Evolutionary conservation across 2,329 filamentous ascomycete genomes (phyloP).

Genomic region (Bisporella sp.): DNA sequence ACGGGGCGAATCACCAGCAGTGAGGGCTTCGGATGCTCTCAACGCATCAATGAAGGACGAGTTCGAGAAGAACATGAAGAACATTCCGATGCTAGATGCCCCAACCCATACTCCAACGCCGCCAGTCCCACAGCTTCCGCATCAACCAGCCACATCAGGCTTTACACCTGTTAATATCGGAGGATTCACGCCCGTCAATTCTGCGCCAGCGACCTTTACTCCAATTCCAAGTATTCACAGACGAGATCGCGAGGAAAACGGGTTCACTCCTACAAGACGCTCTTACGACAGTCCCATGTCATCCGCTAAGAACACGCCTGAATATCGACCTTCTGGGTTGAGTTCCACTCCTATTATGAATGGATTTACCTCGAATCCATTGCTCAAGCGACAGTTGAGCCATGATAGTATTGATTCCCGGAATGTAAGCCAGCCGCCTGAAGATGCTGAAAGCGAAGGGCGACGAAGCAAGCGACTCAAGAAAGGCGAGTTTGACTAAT

Average conservation of each 20-base stretch:
- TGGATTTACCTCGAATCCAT: slow-evolving; percentile 42
- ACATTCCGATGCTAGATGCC: slow-evolving; percentile 26
- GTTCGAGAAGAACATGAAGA: slow-evolving; percentile 26
- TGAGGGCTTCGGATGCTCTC: slow-evolving; percentile 47
- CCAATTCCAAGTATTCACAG: slow-evolving; percentile 43
- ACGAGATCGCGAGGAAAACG: slow-evolving; percentile 42
- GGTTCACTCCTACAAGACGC: slow-evolving; percentile 43
- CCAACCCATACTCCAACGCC: slow-evolving; percentile 20
- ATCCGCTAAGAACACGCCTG: slow-evolving; percentile 58
- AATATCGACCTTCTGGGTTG: slow-evolving; percentile 49
- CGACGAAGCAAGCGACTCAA: slow-evolving; percentile 89
- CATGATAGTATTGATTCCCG: slow-evolving; percentile 37
- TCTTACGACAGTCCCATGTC: slow-evolving; percentile 56
- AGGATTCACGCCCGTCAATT: slow-evolving; percentile 62
- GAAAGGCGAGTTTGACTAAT: slow-evolving; percentile 53
- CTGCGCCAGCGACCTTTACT: slow-evolving; percentile 44
- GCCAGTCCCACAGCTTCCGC: slow-evolving; percentile 10
- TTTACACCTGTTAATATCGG: slow-evolving; percentile 38
- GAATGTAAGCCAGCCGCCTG: slow-evolving; percentile 22
- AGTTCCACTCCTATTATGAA: slow-evolving; percentile 45
- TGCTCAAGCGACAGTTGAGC: slow-evolving; percentile 70
- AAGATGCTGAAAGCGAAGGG: slow-evolving; percentile 55
- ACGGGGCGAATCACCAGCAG: slow-evolving; percentile 60
- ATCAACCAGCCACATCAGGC: slow-evolving; percentile 21
- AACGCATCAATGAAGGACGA: slow-evolving; percentile 44